Evolutionary conservation across 2,329 filamentous ascomycete genomes (phyloP), one percentile per base, ranked within the genome.

Genomic region (Pseudogymnoascus sp.): DNA sequence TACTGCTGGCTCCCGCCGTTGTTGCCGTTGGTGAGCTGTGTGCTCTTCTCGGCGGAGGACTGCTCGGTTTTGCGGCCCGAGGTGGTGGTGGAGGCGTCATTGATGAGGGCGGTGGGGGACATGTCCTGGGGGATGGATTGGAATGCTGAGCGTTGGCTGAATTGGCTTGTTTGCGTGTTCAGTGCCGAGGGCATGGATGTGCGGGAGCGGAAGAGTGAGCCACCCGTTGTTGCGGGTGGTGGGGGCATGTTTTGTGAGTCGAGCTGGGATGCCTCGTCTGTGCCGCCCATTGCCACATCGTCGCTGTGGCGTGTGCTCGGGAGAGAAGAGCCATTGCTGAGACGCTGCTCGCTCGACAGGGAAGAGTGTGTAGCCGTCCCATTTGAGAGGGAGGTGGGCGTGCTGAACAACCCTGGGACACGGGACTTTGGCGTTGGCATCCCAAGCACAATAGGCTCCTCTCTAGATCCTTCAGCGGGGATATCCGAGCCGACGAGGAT

Each of bases 31-130:
- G 87, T 90, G 64, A 83, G 82, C 72, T 93, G 89, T 0, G 88
- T 90, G 72, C 88, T 87, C 73, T 83, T 82, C 67, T 84, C 82
- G 2, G 83, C 86, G 1, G 84, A 87, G 2, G 88, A 91, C 5
- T 85, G 83, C 66, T 89, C 86, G 0, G 90, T 91, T 1, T 90
- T 93, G 76, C 96, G 95, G n/a, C 87, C 85, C 3, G 85, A 88
- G 21, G 86, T 87, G 1, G 93, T 96, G 1, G 93, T 96, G 1
- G 92, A 96, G 1, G 92, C 93, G 71, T 96, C 92, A 70, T 97
- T 97, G 62, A 87, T 78, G 64, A 83, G 74, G 11, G 82, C 82
- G 26, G 82, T 84, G 13, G 84, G 84, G 4, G 83, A 84, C 62
- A 85, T 77, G 3, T 83, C 84, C 0, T 80, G 76, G 0, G 85